phyloP scores from a whole-genome alignment of 2,329 filamentous ascomycete species.

The Fusarium pininemorale region DNA sequence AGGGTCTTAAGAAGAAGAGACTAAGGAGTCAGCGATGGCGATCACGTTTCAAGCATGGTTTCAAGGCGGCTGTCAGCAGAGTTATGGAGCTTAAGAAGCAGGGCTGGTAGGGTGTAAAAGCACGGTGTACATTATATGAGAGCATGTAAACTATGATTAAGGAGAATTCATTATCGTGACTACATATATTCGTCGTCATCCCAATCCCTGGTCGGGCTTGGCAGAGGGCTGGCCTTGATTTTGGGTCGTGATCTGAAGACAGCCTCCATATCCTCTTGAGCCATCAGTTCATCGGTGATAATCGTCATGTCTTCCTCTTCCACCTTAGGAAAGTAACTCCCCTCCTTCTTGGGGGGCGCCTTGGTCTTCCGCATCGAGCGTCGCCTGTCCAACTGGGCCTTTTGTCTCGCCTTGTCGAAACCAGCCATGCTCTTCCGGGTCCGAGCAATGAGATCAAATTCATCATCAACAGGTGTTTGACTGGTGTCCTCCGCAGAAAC shows the following conservation, averaged over 20 bases:
- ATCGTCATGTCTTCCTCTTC: conserved; percentile 57
- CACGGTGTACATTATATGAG: conserved; percentile 42
- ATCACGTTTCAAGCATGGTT: conserved; percentile 73
- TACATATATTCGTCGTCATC: conserved; percentile 41
- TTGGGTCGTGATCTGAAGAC: conserved; percentile 87
- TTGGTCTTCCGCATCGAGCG: conserved; percentile 60
- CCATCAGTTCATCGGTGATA: conserved; percentile 75
- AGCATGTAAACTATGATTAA: conserved; percentile 36
- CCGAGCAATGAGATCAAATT: conserved; percentile 62
- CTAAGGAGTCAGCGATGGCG: conserved; percentile 75
- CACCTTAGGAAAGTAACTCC: conserved; percentile 58
- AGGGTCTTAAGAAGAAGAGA: conserved; percentile 81
- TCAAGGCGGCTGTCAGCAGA: conserved; percentile 69
- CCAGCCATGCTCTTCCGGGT: conserved; percentile 70
- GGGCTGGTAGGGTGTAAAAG: conserved; percentile 70
- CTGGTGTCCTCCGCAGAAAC: conserved; percentile 31
- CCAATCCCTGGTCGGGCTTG: conserved; percentile 56
- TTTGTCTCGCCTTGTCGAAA: conserved; percentile 68
- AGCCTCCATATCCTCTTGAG: conserved; percentile 78
- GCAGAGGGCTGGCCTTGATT: conserved; percentile 77
- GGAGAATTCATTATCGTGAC: conserved; percentile 22
- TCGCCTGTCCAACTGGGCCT: conserved; percentile 66
- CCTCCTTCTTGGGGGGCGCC: conserved; percentile 50
- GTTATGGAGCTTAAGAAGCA: conserved; percentile 77
- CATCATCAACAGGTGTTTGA: conserved; percentile 32